Base-by-base conservation (phyloP, 345 rosid genomes). In the Populus deltoides region DNA sequence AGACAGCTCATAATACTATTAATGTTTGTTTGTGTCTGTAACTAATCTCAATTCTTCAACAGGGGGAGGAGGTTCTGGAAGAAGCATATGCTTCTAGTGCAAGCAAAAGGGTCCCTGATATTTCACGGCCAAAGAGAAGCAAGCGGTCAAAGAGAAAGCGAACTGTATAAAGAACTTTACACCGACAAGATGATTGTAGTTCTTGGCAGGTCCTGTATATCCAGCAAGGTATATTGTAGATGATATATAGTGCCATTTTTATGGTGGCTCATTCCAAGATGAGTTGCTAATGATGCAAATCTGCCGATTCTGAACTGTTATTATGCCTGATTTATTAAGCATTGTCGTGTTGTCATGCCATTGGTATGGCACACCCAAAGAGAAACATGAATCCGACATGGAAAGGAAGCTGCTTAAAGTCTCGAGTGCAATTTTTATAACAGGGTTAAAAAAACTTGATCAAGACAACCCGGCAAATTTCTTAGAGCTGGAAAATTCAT, bases 71-170 rank as follows among this genome's bases (percentile, higher is more conserved):
- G 80, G 87, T 86, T 83, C 86, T 86, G 24, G 97, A 92, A 78
- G 93, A 85, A 79, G 94, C 93, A 29, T 92, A 87, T 78, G 90
- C 93, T 77, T 88, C 97, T 3, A 85, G 85, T 73, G 75, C 81
- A 77, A 81, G 86, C 79, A 92, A 93, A 79, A 86, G 82, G 68
- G 82, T 90, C 71, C 94, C 94, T 0, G 88, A 87, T 38, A 84
- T 84, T 78, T 87, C 91, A 66, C 92, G 85, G 82, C 90, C 90
- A 47, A 87, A 91, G 87, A 89, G 90, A 86, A 93, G 97, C 90
- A 96, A 93, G 88, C 86, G 97, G 71, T 89, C 98, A 38, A 93
- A 93, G 89, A 77, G 91, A 72, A 93, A 93, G 85, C 97, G 93
- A 43, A 83, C 97, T 75, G 93, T 92, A 80, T 93, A 83, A 90